Evolutionary conservation across 371 early-diverging fungal genomes (phyloP).

Genomic region (Rhizopus sp.): DNA sequence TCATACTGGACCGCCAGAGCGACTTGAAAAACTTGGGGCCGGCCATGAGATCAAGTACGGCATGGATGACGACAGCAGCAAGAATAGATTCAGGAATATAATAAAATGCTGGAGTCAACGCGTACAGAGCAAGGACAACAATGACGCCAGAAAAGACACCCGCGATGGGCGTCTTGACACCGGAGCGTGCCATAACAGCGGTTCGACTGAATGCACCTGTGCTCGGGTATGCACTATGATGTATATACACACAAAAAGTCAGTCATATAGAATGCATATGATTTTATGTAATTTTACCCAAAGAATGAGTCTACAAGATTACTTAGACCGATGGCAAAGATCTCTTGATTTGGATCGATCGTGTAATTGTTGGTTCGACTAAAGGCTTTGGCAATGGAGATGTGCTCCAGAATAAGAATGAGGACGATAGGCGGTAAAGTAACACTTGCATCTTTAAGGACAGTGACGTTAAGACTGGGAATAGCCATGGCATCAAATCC

Average conservation of each 20-base stretch:
- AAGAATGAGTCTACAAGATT: conserved; percentile 83
- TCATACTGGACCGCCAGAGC: conserved; percentile 40
- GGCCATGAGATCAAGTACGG: conserved; percentile 61
- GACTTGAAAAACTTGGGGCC: conserved; percentile 28
- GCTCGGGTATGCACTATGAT: conserved; percentile 72
- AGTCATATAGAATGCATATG: neutral
- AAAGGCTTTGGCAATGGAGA: conserved; percentile 75
- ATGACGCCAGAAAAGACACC: conserved; percentile 74
- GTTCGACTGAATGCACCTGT: conserved; percentile 91
- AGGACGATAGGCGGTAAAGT: conserved; percentile 64
- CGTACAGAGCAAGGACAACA: conserved; percentile 76
- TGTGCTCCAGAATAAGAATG: conserved; percentile 79
- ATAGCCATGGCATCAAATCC: conserved; percentile 64
- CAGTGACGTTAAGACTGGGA: conserved; percentile 42
- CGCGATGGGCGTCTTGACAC: conserved; percentile 81
- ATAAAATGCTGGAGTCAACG: conserved; percentile 83
- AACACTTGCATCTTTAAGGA: conserved; percentile 43
- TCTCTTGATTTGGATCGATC: conserved; percentile 76
- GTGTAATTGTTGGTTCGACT: conserved; percentile 60
- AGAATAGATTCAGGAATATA: conserved; percentile 83
- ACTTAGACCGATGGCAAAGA: conserved; percentile 80
- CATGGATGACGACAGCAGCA: conserved; percentile 79
- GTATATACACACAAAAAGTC: neutral
- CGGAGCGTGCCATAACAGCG: conserved; percentile 79
- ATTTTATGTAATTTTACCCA: conserved; percentile 40